Evolutionary conservation across 2,329 filamentous ascomycete species (phyloP).

Genomic region (Eutypa lata): DNA sequence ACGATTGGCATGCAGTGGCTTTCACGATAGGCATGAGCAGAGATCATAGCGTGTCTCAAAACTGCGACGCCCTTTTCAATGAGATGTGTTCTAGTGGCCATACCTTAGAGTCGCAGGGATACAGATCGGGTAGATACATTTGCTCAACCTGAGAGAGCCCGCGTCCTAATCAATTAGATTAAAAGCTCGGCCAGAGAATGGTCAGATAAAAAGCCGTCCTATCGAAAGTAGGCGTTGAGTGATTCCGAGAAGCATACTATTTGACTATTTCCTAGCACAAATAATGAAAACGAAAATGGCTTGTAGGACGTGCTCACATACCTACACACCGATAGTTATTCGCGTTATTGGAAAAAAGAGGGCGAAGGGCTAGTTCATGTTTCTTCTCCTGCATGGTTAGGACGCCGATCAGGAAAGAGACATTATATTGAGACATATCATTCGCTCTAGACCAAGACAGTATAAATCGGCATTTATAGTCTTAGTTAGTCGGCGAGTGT

Average conservation of each 20-base stretch:
- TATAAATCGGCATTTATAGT: background rate
- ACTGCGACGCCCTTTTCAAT: too few species aligned
- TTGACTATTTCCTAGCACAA: too few species aligned
- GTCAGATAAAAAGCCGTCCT: background rate
- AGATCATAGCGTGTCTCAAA: too few species aligned
- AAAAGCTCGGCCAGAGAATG: background rate
- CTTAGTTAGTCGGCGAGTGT: too few species aligned
- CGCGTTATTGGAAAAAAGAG: background rate
- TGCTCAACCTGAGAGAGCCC: background rate
- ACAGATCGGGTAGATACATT: background rate
- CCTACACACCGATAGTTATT: background rate
- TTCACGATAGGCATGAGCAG: too few species aligned
- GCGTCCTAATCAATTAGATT: background rate
- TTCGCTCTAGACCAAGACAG: background rate
- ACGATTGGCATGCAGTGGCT: too few species aligned
- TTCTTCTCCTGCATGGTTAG: background rate
- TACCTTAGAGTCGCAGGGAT: background rate
- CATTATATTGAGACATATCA: background rate
- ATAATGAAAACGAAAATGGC: background rate
- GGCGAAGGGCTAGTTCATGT: background rate
- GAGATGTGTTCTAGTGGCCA: background rate
- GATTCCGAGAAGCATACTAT: background rate
- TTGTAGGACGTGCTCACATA: background rate
- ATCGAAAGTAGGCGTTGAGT: background rate
- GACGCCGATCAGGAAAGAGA: background rate